A percentile compares a stretch with the other conserved stretches of the same genome.
Conservation (phyloP, 2,329 filamentous ascomycete species). For the Colletotrichum sp. region DNA sequence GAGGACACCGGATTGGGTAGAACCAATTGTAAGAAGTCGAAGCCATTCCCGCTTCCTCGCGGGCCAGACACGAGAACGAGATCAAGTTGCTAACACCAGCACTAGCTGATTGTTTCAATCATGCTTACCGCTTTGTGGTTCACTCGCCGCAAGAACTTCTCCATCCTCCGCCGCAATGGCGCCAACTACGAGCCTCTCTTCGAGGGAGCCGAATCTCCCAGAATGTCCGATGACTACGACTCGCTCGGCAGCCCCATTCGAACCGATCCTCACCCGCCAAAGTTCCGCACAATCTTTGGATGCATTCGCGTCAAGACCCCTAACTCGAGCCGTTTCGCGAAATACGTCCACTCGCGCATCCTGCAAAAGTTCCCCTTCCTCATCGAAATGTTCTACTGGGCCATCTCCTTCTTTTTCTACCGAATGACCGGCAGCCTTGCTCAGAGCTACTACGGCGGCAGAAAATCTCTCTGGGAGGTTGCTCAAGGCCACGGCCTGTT, state of each 20-base stretch:
- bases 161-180: constrained; percentile 28
- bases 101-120: constrained; percentile 39
- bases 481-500: constrained; percentile 60
- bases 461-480: constrained; percentile 48
- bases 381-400: constrained; percentile 78
- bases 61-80: background rate
- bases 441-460: constrained; percentile 50
- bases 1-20: constrained; percentile 37
- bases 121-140: constrained; percentile 41
- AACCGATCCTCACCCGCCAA: constrained; percentile 41
- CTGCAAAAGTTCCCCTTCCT: constrained; percentile 71
- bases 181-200: constrained; percentile 26
- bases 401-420: constrained; percentile 69
- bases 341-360: constrained; percentile 64
- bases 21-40: constrained; percentile 32
- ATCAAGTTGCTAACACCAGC: background rate
- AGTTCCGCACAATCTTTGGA: constrained; percentile 57
- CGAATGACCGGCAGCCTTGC: constrained; percentile 60
- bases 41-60: background rate
- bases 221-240: constrained; percentile 28
- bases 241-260: constrained; percentile 16
- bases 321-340: constrained; percentile 65
- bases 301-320: constrained; percentile 51
- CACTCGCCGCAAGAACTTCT: constrained; percentile 39
- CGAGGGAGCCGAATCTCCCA: constrained; percentile 25